phyloP scores from a whole-genome alignment of 495 filamentous ascomycete species.

The Neurospora sublineolata region DNA sequence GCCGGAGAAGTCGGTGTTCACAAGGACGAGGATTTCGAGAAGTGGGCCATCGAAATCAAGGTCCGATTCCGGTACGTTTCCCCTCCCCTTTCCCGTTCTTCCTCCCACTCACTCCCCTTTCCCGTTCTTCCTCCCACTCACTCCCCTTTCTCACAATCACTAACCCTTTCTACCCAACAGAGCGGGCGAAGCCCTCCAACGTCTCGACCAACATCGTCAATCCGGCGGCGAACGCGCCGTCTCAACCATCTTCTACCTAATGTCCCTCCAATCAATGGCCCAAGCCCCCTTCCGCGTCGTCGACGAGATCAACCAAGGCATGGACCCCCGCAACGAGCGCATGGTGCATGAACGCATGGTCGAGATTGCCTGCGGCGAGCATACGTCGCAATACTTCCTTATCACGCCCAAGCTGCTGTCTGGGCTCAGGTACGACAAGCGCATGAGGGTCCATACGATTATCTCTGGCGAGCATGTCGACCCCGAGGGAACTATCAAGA shows the following conservation, averaged over 20 bases:
- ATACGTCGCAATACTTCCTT: conserved; percentile 73
- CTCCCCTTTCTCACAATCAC: not conserved
- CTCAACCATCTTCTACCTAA: conserved; percentile 97
- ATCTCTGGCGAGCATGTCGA: conserved; percentile 79
- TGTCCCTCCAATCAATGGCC: conserved; percentile 90
- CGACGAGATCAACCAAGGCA: conserved; percentile 98
- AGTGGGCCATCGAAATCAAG: conserved; percentile 86
- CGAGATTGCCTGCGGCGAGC: conserved; percentile 73
- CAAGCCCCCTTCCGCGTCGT: conserved; percentile 97
- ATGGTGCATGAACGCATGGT: conserved; percentile 97
- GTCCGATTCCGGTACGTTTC: conserved; percentile 78
- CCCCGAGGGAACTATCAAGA: conserved; percentile 39
- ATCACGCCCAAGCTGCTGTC: conserved; percentile 96
- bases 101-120: not conserved
- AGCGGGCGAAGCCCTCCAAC: conserved; percentile 69
- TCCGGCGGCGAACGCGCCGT: conserved; percentile 94
- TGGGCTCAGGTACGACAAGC: conserved; percentile 69
- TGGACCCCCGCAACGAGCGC: conserved; percentile 96
- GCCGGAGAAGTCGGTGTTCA: conserved; percentile 80
- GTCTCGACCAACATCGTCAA: conserved; percentile 83
- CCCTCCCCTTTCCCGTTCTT: not conserved
- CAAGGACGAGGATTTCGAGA: conserved; percentile 79
- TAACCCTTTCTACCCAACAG: conserved; percentile 24
- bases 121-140: not conserved
- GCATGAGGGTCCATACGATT: conserved; percentile 91